Evolutionary conservation across 2,329 filamentous ascomycete species (phyloP).

Genomic region (Orbilia oligospora): DNA sequence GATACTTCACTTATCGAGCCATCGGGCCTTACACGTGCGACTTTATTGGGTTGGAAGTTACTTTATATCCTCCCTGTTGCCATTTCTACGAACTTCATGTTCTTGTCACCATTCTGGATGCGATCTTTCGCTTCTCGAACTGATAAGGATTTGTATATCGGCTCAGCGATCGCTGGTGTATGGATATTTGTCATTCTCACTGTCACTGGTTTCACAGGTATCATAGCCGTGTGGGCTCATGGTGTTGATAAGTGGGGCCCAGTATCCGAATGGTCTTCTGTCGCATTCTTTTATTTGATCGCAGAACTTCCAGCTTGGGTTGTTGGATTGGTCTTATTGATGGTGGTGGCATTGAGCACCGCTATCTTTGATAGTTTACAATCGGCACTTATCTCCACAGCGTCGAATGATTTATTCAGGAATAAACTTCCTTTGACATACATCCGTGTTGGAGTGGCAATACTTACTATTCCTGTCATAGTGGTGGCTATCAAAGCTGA

Average conservation of each 20-base stretch:
- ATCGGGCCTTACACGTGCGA: constrained; percentile 78
- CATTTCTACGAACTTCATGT: constrained; percentile 87
- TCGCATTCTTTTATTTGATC: constrained; percentile 82
- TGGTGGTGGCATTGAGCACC: constrained; percentile 82
- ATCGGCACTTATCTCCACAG: constrained; percentile 86
- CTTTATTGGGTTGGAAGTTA: constrained; percentile 84
- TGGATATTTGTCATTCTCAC: constrained; percentile 78
- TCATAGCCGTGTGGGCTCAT: constrained; percentile 84
- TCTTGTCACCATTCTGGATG: constrained; percentile 84
- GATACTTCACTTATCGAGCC: constrained; percentile 77
- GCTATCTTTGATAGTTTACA: constrained; percentile 86
- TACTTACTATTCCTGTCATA: constrained; percentile 81
- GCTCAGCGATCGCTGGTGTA: constrained; percentile 77
- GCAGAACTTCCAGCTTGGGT: constrained; percentile 82
- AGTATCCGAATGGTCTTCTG: constrained; percentile 74
- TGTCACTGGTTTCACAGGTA: constrained; percentile 79
- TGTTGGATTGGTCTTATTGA: constrained; percentile 84
- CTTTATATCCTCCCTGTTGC: constrained; percentile 87
- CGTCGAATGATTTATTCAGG: constrained; percentile 86
- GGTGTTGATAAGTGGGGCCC: constrained; percentile 71
- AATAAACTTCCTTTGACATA: constrained; percentile 83
- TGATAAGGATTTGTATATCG: constrained; percentile 82
- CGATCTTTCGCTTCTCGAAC: constrained; percentile 84
- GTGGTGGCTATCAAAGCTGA: constrained; percentile 79
- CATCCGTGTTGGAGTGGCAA: constrained; percentile 78